Base-by-base conservation (phyloP, 805 yeast genomes). In the Teunomyces pallodes region DNA sequence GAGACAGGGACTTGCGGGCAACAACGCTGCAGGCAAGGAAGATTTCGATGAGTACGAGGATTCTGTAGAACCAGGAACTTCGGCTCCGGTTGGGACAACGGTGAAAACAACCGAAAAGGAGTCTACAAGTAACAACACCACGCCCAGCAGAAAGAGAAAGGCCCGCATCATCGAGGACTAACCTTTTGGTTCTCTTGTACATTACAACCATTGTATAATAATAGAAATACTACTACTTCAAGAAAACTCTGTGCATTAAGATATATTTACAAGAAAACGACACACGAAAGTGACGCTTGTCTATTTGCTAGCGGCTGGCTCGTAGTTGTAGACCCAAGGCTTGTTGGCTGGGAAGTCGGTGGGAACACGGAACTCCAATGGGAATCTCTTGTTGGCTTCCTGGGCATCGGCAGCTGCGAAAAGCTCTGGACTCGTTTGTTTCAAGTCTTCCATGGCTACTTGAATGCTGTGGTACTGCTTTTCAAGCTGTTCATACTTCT, bases 281-380 rank as follows among this genome's bases (percentile, higher is more conserved):
- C 9, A 16, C 14, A 14, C 9, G 9, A n/a, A 10, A 7, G 2
- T 9, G 8, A 3, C 13, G 36, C 26, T 38, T n/a, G 27, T 9
- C 27, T 29, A 33, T 16, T 32, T 32, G 40, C 24, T 20, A 20
- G 44, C n/a, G 35, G 46, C 46, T 10, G 55, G 54, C 17, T 58
- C 49, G 50, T 58, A 68, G 53, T 82, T 80, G 58, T 80, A 79
- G 48, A 83, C 82, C 97, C 97, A 91, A 14, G 87, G 75, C 51
- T 79, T 77, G 59, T 80, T 82, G 14, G 97, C 87, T 10, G 99
- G 99, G 52, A 75, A 88, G 47, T 90, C 92, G 1, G 96, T 86
- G 16, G 99, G 99, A 8, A 88, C 82, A 61, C 94, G 82, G 65
- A 89, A 64, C 60, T 92, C 97, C 57, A 87, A 69, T 4, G 96